A percentile compares a stretch with the other conserved stretches of the same genome.
These are phyloP conservation scores for Ustilago curta DNA, from an alignment of 1,284 basidiomycete species.

Conservation along the genomic window DNA sequence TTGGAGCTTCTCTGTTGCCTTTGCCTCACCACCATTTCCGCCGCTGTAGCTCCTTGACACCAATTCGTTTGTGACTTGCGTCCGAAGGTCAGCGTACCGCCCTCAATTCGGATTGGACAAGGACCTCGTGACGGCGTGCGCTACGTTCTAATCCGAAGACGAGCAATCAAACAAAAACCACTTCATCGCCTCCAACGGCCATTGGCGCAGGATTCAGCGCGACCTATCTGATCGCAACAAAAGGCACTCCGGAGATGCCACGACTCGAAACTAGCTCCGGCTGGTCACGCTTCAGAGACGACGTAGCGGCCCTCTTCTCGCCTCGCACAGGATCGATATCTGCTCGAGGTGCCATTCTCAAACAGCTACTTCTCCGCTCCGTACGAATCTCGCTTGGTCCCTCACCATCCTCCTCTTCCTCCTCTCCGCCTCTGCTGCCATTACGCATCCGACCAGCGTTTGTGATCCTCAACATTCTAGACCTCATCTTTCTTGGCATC, in stretches of 20 bases:
- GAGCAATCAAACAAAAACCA: too few species aligned
- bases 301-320: conserved; percentile 19
- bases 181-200: too few species aligned
- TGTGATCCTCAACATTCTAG: conserved; percentile 53
- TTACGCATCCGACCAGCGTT: conserved; percentile 60
- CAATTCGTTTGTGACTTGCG: background rate
- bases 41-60: background rate
- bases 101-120: background rate
- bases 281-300: conserved; percentile 31
- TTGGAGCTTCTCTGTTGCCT: background rate
- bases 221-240: background rate
- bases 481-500: conserved; percentile 56
- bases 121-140: too few species aligned
- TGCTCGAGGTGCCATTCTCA: conserved; percentile 28
- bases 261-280: conserved; percentile 46
- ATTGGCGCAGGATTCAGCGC: too few species aligned
- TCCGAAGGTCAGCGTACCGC: background rate
- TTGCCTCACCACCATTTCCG: background rate
- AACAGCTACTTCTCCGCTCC: conserved; percentile 41
- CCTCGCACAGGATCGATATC: conserved; percentile 19
- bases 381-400: conserved; percentile 27
- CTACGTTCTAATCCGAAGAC: too few species aligned
- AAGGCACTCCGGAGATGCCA: conserved; percentile 26
- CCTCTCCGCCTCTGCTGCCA: conserved; percentile 34
- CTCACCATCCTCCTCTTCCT: background rate